Conservation (phyloP, 2,329 filamentous ascomycete genomes). For the Colletotrichum sp. region DNA sequence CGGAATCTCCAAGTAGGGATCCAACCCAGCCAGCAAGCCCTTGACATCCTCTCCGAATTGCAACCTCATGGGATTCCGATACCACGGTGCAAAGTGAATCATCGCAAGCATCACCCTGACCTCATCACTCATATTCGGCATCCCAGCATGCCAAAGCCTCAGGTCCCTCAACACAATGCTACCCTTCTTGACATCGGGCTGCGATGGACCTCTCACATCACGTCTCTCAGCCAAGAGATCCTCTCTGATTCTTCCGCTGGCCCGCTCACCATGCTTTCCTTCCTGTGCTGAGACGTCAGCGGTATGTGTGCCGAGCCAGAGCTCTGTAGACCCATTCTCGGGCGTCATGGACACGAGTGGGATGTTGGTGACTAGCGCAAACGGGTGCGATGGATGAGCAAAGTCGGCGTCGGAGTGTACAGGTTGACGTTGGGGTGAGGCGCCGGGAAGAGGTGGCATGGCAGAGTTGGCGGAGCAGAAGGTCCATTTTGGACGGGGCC, state of each 20-base stretch:
- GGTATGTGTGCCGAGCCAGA: slow-evolving; percentile 64
- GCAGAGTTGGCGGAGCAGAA: slow-evolving; percentile 65
- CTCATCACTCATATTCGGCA: slow-evolving; percentile 58
- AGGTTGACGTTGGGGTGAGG: slow-evolving; percentile 50
- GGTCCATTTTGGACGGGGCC: slow-evolving; percentile 58
- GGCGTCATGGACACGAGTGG: slow-evolving; percentile 55
- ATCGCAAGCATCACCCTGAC: slow-evolving; percentile 64
- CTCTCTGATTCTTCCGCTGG: slow-evolving; percentile 54
- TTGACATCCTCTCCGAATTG: slow-evolving; percentile 56
- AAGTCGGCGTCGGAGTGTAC: slow-evolving; percentile 67
- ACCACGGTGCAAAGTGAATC: slow-evolving; percentile 65
- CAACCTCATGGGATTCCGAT: slow-evolving; percentile 61
- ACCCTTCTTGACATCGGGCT: slow-evolving; percentile 58
- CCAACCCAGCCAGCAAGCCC: no score
- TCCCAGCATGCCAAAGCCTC: slow-evolving; percentile 67
- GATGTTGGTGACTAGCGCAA: slow-evolving; percentile 60
- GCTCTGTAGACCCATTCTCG: slow-evolving; percentile 60
- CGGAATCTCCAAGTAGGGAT: no score
- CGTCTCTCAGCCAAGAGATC: slow-evolving; percentile 42
- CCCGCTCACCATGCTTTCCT: slow-evolving; percentile 54
- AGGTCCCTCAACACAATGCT: slow-evolving; percentile 64
- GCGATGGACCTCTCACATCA: slow-evolving; percentile 45
- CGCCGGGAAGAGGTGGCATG: slow-evolving; percentile 52
- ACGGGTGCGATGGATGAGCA: slow-evolving; percentile 56
- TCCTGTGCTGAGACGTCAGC: slow-evolving; percentile 45